Percentiles rank a stretch among this genome's conserved stretches.
Conservation (phyloP, 2,329 filamentous ascomycete genomes). For the Aureobasidium namibiae region DNA sequence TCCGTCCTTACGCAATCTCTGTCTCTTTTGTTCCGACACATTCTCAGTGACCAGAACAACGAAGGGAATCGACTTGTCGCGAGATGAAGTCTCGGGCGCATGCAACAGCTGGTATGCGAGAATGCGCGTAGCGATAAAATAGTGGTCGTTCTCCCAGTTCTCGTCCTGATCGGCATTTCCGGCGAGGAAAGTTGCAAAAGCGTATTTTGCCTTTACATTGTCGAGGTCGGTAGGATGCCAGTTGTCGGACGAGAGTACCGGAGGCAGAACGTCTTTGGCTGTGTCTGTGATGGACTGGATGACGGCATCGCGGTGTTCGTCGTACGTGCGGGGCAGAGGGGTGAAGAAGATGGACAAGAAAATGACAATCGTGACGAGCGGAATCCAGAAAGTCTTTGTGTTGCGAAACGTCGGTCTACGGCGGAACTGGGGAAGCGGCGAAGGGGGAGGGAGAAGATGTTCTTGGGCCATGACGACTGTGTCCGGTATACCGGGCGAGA, state of each 20-base stretch:
- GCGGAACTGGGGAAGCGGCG: neutral
- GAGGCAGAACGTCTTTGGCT: neutral
- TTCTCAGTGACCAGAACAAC: constrained; percentile 23
- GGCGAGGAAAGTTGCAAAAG: constrained; percentile 24
- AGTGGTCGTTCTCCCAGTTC: constrained; percentile 22
- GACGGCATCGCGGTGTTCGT: constrained; percentile 14
- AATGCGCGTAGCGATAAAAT: constrained; percentile 24
- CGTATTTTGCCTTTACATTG: constrained; percentile 17
- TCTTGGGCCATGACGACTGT: neutral
- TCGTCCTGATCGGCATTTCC: constrained; percentile 17
- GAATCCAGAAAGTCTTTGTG: constrained; percentile 15
- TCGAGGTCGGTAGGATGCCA: constrained; percentile 1
- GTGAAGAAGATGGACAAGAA: constrained; percentile 15
- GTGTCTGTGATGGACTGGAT: constrained; percentile 16
- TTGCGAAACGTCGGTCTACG: constrained; percentile 3
- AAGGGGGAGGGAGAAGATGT: constrained; percentile 5
- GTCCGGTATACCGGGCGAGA: too few species aligned
- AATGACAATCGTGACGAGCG: constrained; percentile 12
- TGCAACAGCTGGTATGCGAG: constrained; percentile 26
- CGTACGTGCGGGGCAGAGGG: constrained; percentile 15
- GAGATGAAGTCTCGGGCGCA: constrained; percentile 22
- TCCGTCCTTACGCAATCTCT: constrained; percentile 22
- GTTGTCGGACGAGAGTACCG: neutral
- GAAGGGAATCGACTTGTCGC: constrained; percentile 21
- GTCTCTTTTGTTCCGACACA: constrained; percentile 21